Evolutionary conservation across 2,329 filamentous ascomycete genomes (phyloP), one percentile per base, ranked within the genome.

Genomic region (Aspergillus sp.): DNA sequence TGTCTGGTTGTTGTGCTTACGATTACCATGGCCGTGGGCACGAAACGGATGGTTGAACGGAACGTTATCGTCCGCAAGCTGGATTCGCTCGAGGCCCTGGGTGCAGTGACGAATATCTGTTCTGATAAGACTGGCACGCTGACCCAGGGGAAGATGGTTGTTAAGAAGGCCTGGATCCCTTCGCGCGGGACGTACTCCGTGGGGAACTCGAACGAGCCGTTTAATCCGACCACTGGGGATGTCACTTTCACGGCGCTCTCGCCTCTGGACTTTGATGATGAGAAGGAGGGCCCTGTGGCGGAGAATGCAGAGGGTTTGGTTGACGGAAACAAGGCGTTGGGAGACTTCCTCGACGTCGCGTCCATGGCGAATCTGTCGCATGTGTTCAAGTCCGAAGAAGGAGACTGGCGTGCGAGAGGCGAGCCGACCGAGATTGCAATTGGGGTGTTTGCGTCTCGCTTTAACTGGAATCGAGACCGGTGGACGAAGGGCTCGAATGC

Each of bases 351-450:
- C 40, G 82, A 86, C 55, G 80, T 88, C 31, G 84, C 86, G 5
- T 83, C 86, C 0, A 79, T 89, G 48, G 86, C 86, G 40, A 90
- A 90, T 63, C 75, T 90, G 23, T 86, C 87, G 2, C 82, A 81
- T 35, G 82, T 90, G 3, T 82, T 86, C 60, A 77, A 85, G 59
- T 77, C 76, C 12, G 76, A 84, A 12, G 73, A 79, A 21, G 74
- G 77, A 2, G 74, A 80, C 52, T 90, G 87, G 87, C 79, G 83
- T 54, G 85, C 84, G 24, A 82, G 85, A 49, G 87, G 86, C 41
- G 86, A 89, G 63, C 86, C 86, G 0, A 90, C 88, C 1, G 88
- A 91, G 64, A 89, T 91, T 60, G 88, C 88, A 2, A 88, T 91
- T 45, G 87, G 90, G 63, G 88, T 91, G 0, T 90, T 91, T 68